Conservation (phyloP, 495 filamentous ascomycete genomes). For the Haplographium delicatum region DNA sequence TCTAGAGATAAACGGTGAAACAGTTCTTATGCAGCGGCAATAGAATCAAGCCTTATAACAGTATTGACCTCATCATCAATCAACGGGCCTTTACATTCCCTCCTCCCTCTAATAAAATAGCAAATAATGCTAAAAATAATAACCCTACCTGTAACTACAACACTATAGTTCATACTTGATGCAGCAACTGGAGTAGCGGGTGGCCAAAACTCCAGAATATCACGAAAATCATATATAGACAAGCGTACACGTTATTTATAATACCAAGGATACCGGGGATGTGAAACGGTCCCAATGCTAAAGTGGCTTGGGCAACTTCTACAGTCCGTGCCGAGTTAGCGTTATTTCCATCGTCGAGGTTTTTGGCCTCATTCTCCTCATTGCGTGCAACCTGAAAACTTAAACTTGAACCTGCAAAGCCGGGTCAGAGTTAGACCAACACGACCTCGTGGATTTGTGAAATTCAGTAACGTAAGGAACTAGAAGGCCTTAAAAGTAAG, state of each 20-base stretch:
- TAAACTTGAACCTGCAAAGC: too few relatives aligned
- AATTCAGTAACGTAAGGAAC: too few relatives aligned
- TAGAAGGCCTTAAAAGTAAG: too few relatives aligned
- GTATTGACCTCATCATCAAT: slow-evolving; percentile 19
- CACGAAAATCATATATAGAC: slow-evolving; percentile 35
- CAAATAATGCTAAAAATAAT: slow-evolving; percentile 36
- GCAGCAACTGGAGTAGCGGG: slow-evolving; percentile 30
- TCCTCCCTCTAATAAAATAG: slow-evolving; percentile 39
- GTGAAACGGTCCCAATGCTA: slow-evolving; percentile 47
- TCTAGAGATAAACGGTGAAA: too few relatives aligned
- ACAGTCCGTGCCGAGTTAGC: neutral
- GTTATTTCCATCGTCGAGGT: neutral
- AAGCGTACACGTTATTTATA: slow-evolving; percentile 39
- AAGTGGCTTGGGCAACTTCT: slow-evolving; percentile 16
- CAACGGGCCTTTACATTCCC: slow-evolving; percentile 30
- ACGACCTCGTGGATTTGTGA: too few relatives aligned
- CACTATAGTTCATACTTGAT: slow-evolving; percentile 49
- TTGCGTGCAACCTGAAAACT: too few relatives aligned
- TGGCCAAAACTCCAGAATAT: slow-evolving; percentile 30
- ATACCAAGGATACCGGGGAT: slow-evolving; percentile 40
- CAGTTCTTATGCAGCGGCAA: neutral
- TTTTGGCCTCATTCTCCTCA: slow-evolving; percentile 1
- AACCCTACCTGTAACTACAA: slow-evolving; percentile 37
- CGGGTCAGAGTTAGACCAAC: too few relatives aligned
- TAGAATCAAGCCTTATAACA: neutral